Percentiles rank a stretch among this genome's conserved stretches.
These are phyloP conservation scores for Angophora floribunda DNA, from an alignment of 345 rosid genomes.

Conservation along the genomic window DNA sequence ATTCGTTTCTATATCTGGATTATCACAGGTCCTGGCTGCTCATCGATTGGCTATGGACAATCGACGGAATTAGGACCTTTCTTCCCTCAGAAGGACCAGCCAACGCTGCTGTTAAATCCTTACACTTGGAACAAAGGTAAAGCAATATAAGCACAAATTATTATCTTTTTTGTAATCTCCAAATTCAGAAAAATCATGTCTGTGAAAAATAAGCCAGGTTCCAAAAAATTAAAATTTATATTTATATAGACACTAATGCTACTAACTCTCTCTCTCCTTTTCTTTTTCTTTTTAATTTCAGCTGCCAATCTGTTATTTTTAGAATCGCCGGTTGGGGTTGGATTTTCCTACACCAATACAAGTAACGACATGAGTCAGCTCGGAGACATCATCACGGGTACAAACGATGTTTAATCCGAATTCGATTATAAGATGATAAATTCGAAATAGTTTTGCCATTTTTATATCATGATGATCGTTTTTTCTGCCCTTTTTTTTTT, in stretches of 20 bases:
- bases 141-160: background rate
- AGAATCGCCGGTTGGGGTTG: slow-evolving; percentile 80
- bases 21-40: slow-evolving; percentile 71
- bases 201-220: background rate
- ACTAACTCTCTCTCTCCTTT: slow-evolving; percentile 11
- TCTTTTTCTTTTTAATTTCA: background rate
- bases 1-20: background rate
- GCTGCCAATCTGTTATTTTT: slow-evolving; percentile 70
- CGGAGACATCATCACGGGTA: slow-evolving; percentile 34
- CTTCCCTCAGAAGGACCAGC: slow-evolving; percentile 43
- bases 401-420: too few species aligned
- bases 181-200: slow-evolving; percentile 60
- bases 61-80: slow-evolving; percentile 83
- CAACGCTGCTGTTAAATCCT: slow-evolving; percentile 42
- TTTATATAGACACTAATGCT: slow-evolving; percentile 7
- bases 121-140: slow-evolving; percentile 66
- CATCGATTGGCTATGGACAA: slow-evolving; percentile 67
- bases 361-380: slow-evolving; percentile 26
- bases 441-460: background rate
- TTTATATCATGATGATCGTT: too few species aligned
- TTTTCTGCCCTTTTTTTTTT: background rate
- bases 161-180: slow-evolving; percentile 19
- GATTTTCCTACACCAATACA: slow-evolving; percentile 68
- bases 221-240: too few species aligned
- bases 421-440: background rate